A percentile compares a stretch with the other conserved stretches of the same genome.
Evolutionary conservation across 148 eudicot genomes (phyloP).

Genomic region (Fagopyrum tataricum): DNA sequence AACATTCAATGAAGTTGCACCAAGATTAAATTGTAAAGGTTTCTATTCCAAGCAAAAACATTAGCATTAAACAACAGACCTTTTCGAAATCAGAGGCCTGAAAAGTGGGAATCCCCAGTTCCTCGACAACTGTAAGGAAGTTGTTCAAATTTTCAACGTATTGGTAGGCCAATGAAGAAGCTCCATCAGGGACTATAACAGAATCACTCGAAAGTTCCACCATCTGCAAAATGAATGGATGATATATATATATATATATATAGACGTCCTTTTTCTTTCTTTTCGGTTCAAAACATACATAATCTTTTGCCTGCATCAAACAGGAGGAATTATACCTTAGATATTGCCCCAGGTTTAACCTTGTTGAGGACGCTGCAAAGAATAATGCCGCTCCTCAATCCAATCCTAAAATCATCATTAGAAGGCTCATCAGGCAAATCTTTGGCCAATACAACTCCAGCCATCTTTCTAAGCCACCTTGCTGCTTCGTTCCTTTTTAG

Average conservation of each 20-base stretch:
- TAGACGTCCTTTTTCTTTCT: not conserved
- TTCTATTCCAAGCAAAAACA: no score
- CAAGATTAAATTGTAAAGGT: no score
- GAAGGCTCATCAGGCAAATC: slow-evolving; percentile 95
- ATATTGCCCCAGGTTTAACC: slow-evolving; percentile 61
- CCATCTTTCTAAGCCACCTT: slow-evolving; percentile 77
- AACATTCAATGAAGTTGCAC: not conserved
- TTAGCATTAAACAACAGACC: slow-evolving; percentile 26
- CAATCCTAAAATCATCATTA: slow-evolving; percentile 83
- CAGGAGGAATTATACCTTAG: slow-evolving; percentile 42
- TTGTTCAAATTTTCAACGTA: slow-evolving; percentile 86
- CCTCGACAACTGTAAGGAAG: slow-evolving; percentile 67
- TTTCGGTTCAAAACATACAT: not conserved
- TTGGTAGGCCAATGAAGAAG: slow-evolving; percentile 75
- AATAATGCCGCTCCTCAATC: slow-evolving; percentile 78
- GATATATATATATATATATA: slow-evolving; percentile 4
- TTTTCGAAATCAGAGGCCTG: slow-evolving; percentile 90
- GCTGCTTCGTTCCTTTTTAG: slow-evolving; percentile 83
- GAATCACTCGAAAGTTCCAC: slow-evolving; percentile 67
- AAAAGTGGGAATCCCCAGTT: slow-evolving; percentile 81
- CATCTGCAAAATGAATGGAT: slow-evolving; percentile 33
- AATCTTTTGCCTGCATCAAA: no score
- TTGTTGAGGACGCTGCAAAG: slow-evolving; percentile 91
- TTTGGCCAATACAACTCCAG: slow-evolving; percentile 79
- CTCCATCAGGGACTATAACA: slow-evolving; percentile 64